phyloP scores from a whole-genome alignment of 2,329 filamentous ascomycete genomes.

The Coleophoma crateriformis region DNA sequence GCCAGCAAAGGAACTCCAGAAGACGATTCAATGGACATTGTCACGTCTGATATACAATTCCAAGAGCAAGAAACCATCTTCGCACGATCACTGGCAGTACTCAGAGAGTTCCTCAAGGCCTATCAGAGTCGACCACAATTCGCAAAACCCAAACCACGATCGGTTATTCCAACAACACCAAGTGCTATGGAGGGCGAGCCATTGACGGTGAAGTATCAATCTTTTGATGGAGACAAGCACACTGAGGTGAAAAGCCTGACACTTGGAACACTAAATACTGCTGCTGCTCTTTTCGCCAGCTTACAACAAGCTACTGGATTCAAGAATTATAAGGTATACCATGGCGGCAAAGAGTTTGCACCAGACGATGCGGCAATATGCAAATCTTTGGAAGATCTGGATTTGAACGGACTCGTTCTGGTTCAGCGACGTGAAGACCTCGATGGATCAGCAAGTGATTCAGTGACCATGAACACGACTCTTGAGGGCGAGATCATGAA shows the following conservation, averaged over 20 bases:
- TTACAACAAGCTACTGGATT: slow-evolving; percentile 68
- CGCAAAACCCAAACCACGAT: slow-evolving; percentile 50
- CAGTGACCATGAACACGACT: slow-evolving; percentile 46
- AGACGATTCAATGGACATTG: slow-evolving; percentile 47
- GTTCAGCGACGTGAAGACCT: slow-evolving; percentile 53
- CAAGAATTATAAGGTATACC: slow-evolving; percentile 69
- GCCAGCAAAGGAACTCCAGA: slow-evolving; percentile 37
- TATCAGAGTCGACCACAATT: slow-evolving; percentile 58
- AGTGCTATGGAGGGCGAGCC: slow-evolving; percentile 55
- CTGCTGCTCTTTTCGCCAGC: slow-evolving; percentile 61
- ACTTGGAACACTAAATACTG: slow-evolving; percentile 68
- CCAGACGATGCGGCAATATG: slow-evolving; percentile 53
- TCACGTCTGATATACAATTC: slow-evolving; percentile 40
- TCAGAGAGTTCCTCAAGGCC: slow-evolving; percentile 61
- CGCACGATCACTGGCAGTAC: slow-evolving; percentile 60
- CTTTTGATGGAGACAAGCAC: slow-evolving; percentile 56
- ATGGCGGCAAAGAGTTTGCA: slow-evolving; percentile 59
- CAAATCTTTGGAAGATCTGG: slow-evolving; percentile 63
- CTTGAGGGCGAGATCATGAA: slow-evolving; percentile 76
- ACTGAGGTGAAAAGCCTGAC: slow-evolving; percentile 56
- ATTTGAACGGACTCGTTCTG: slow-evolving; percentile 60
- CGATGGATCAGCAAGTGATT: slow-evolving; percentile 34
- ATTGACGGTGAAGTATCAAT: slow-evolving; percentile 67
- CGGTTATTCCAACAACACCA: slow-evolving; percentile 44
- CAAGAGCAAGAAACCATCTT: slow-evolving; percentile 57